Conservation (phyloP, 768 basidiomycete genomes). For the Tricholomella constricta region DNA sequence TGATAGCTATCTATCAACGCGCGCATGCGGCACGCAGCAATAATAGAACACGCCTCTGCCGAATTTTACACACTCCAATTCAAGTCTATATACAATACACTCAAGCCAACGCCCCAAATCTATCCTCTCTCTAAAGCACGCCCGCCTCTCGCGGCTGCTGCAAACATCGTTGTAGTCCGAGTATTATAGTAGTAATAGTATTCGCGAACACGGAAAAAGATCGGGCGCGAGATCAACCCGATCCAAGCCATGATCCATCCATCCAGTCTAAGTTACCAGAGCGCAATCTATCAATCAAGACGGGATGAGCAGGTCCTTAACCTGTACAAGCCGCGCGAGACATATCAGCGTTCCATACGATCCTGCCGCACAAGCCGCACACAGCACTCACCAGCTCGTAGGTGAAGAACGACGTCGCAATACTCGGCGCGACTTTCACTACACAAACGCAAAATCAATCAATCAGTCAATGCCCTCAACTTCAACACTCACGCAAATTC, state of each 20-base stretch:
- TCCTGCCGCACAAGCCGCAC: neutral
- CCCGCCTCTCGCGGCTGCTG: no score
- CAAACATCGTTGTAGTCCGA: no score
- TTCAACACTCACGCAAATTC: slow-evolving; percentile 67
- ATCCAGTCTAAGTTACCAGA: slow-evolving; percentile 15
- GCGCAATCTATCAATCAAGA: slow-evolving; percentile 18
- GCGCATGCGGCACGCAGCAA: no score
- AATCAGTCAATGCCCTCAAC: slow-evolving; percentile 4
- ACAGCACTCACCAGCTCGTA: slow-evolving; percentile 60
- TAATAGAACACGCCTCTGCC: no score
- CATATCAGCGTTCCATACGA: slow-evolving; percentile 7
- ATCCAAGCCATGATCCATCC: slow-evolving; percentile 10
- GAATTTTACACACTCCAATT: no score
- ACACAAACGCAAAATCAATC: slow-evolving; percentile 14
- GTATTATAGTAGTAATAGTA: slow-evolving; percentile 7
- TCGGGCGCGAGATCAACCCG: neutral
- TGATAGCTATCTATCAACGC: no score
- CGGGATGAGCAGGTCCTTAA: slow-evolving; percentile 37
- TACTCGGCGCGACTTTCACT: slow-evolving; percentile 93
- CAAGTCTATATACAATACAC: no score
- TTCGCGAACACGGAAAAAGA: neutral
- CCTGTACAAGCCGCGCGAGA: slow-evolving; percentile 16
- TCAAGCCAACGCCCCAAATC: no score
- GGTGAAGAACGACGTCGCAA: slow-evolving; percentile 84
- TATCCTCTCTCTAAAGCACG: no score